A percentile compares a stretch with the other conserved stretches of the same genome.
phyloP scores from a whole-genome alignment of 192 early-diverging fungal genomes.

The Coemansia sp. region DNA sequence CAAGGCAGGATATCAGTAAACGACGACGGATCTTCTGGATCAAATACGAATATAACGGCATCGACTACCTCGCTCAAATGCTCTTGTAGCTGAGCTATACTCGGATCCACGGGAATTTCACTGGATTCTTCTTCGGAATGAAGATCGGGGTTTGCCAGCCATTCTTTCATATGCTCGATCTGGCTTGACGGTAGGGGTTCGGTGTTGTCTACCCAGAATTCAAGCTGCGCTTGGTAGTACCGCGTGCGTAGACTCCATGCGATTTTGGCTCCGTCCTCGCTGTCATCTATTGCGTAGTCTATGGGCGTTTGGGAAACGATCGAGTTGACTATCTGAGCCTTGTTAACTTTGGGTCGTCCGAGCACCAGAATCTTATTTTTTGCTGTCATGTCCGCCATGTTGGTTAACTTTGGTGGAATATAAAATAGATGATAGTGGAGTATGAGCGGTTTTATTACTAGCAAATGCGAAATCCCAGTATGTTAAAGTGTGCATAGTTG shows the following conservation, averaged over 20 bases:
- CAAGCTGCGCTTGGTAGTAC: slow-evolving; percentile 36
- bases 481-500: background rate
- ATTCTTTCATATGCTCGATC: slow-evolving; percentile 26
- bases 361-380: slow-evolving; percentile 54
- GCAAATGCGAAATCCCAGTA: background rate
- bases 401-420: background rate
- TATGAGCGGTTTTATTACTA: background rate
- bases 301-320: slow-evolving; percentile 11
- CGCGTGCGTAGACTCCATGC: slow-evolving; percentile 42
- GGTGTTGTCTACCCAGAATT: slow-evolving; percentile 54
- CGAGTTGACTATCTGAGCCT: slow-evolving; percentile 19
- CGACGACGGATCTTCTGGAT: slow-evolving; percentile 23
- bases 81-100: slow-evolving; percentile 32
- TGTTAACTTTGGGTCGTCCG: slow-evolving; percentile 29
- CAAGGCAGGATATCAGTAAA: slow-evolving; percentile 50
- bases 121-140: slow-evolving; percentile 1
- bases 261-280: slow-evolving; percentile 17
- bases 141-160: slow-evolving; percentile 26
- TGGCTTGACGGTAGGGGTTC: slow-evolving; percentile 23
- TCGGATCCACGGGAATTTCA: slow-evolving; percentile 23
- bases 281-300: background rate
- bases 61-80: slow-evolving; percentile 46
- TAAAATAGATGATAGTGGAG: background rate
- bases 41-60: slow-evolving; percentile 44
- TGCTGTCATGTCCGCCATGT: background rate